Percentiles rank a stretch among this genome's conserved stretches.
Conservation (phyloP, 768 basidiomycete genomes). For the Piloderma croceum region DNA sequence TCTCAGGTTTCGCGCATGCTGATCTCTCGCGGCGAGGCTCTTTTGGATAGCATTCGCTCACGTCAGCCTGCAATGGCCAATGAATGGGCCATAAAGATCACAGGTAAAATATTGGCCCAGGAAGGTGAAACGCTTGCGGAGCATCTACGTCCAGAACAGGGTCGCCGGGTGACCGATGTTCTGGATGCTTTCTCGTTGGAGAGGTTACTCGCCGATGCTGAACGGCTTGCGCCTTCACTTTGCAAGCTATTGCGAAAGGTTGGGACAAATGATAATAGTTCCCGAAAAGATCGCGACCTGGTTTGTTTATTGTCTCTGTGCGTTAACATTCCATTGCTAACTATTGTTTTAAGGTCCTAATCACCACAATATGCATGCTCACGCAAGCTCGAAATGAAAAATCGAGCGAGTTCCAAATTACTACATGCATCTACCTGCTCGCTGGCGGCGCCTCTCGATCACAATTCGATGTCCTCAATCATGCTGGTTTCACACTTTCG, state of each 20-base stretch:
- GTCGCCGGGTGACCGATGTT: background rate
- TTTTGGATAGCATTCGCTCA: slow-evolving; percentile 2
- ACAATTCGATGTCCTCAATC: slow-evolving; percentile 21
- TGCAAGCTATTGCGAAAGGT: background rate
- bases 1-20: slow-evolving; percentile 1
- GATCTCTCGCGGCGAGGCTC: background rate
- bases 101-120: background rate
- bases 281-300: slow-evolving; percentile 3
- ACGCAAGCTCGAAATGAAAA: slow-evolving; percentile 17
- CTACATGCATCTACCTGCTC: slow-evolving; percentile 20
- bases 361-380: slow-evolving; percentile 15
- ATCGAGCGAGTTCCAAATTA: slow-evolving; percentile 15
- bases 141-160: background rate
- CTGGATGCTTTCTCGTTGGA: slow-evolving; percentile 5
- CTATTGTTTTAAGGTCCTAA: slow-evolving; percentile 1
- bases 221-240: slow-evolving; percentile 2
- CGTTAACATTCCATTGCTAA: background rate
- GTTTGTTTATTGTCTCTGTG: background rate
- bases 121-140: slow-evolving; percentile 2
- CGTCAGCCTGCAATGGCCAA: slow-evolving; percentile 2
- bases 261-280: slow-evolving; percentile 2
- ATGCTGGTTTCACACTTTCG: slow-evolving; percentile 21
- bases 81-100: background rate
- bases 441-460: slow-evolving; percentile 18
- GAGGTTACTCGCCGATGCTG: slow-evolving; percentile 3